Conservation (phyloP, 305 asterid genomes). For the Plantago lanceolata region DNA sequence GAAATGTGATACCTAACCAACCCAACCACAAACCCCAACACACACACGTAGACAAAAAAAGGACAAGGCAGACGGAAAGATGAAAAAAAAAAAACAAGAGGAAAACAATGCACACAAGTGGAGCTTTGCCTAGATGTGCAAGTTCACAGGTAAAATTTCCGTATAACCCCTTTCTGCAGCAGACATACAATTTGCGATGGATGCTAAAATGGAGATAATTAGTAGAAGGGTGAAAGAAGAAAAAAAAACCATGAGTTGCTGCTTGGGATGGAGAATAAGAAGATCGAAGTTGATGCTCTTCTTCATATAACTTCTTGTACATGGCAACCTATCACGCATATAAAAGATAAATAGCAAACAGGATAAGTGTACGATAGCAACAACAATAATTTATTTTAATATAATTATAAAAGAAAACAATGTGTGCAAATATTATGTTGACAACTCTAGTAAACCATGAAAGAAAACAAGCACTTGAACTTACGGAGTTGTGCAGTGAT, state of each 20-base stretch:
- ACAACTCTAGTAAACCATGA: too few species aligned
- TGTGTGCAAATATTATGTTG: too few species aligned
- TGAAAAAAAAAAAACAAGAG: too few species aligned
- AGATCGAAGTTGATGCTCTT: constrained; percentile 57
- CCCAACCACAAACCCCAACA: too few species aligned
- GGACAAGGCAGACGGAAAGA: too few species aligned
- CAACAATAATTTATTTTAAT: too few species aligned
- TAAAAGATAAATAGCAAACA: constrained; percentile 12
- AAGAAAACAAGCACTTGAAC: constrained; percentile 21
- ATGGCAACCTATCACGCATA: constrained; percentile 60
- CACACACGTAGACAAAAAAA: too few species aligned
- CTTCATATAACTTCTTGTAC: constrained; percentile 85
- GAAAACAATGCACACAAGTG: too few species aligned
- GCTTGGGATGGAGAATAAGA: constrained; percentile 39
- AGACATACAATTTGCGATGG: constrained; percentile 12
- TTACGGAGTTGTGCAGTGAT: constrained; percentile 89
- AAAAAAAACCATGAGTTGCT: constrained; percentile 45
- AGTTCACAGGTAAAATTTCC: too few species aligned
- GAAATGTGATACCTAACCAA: too few species aligned
- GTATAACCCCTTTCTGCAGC: not conserved
- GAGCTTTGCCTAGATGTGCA: too few species aligned
- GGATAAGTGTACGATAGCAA: not conserved
- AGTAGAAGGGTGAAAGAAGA: constrained; percentile 12
- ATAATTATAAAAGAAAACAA: too few species aligned
- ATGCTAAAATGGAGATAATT: not conserved